Percentiles rank a stretch among this genome's conserved stretches.
Evolutionary conservation across 139 green algal genomes (phyloP).

Genomic region (Chlorella vulgaris): DNA sequence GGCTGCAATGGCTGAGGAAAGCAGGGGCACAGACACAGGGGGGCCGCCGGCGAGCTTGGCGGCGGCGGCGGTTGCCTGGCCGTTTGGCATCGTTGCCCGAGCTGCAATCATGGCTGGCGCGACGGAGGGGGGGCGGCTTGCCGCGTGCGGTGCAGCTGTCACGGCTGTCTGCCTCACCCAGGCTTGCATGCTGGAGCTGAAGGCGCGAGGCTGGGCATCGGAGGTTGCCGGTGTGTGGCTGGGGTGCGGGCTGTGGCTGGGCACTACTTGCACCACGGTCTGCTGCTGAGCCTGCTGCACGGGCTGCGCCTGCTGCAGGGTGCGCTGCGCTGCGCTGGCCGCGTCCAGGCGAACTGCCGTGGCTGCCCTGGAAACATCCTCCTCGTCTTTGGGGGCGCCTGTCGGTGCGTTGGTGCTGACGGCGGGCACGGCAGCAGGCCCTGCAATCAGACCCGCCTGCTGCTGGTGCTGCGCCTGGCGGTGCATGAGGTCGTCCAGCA

Average conservation of each 20-base stretch:
- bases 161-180: too few relatives aligned
- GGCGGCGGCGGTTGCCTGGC: background rate
- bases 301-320: background rate
- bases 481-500: slow-evolving; percentile 19
- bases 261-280: too few relatives aligned
- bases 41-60: background rate
- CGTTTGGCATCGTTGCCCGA: background rate
- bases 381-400: background rate
- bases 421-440: background rate
- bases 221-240: background rate
- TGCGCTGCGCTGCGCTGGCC: background rate
- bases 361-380: background rate
- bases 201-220: background rate
- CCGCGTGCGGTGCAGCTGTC: background rate
- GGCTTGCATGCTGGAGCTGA: slow-evolving; percentile 6
- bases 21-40: slow-evolving; percentile 6
- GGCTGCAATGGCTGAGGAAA: slow-evolving; percentile 17
- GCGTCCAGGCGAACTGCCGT: background rate
- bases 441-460: background rate
- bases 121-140: background rate
- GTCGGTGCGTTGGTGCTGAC: background rate
- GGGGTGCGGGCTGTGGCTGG: background rate
- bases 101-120: background rate
- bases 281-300: background rate
- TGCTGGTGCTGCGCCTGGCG: slow-evolving; percentile 30